Conservation (phyloP, 495 filamentous ascomycete species). For the Xylaria cubensis region DNA sequence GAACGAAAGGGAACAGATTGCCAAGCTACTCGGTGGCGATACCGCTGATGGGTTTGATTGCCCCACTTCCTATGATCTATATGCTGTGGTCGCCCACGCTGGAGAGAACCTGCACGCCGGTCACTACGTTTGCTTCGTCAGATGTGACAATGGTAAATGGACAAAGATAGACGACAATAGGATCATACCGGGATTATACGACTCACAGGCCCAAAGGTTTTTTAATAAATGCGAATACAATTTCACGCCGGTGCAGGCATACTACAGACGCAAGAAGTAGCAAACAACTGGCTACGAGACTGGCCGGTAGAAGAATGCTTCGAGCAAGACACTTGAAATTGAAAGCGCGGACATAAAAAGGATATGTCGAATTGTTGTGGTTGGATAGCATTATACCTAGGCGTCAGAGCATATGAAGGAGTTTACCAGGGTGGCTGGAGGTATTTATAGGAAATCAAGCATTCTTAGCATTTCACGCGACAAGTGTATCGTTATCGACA, state of each 20-base stretch:
- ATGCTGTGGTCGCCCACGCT: slow-evolving; percentile 51
- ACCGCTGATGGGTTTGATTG: slow-evolving; percentile 17
- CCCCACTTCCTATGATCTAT: slow-evolving; percentile 51
- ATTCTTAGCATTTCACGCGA: neutral
- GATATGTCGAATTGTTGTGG: neutral
- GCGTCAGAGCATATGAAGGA: slow-evolving; percentile 6
- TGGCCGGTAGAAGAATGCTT: neutral
- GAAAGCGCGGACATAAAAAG: neutral
- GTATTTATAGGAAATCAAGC: neutral
- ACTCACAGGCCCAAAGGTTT: no score
- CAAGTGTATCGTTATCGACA: neutral
- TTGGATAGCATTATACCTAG: slow-evolving; percentile 16
- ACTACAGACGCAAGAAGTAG: slow-evolving; percentile 32
- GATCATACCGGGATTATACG: slow-evolving; percentile 13
- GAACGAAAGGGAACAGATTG: slow-evolving; percentile 24
- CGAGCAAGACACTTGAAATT: neutral
- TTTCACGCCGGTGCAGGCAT: slow-evolving; percentile 31
- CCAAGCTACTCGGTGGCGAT: slow-evolving; percentile 6
- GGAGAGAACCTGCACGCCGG: slow-evolving; percentile 40
- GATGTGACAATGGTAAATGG: slow-evolving; percentile 42
- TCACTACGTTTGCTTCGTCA: slow-evolving; percentile 53
- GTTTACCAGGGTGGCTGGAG: neutral
- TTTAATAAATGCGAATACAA: neutral
- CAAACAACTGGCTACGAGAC: neutral
- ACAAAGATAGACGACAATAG: slow-evolving; percentile 41